phyloP scores from a whole-genome alignment of 139 green algal genomes.

The Cymbomonas tetramitiformis region DNA sequence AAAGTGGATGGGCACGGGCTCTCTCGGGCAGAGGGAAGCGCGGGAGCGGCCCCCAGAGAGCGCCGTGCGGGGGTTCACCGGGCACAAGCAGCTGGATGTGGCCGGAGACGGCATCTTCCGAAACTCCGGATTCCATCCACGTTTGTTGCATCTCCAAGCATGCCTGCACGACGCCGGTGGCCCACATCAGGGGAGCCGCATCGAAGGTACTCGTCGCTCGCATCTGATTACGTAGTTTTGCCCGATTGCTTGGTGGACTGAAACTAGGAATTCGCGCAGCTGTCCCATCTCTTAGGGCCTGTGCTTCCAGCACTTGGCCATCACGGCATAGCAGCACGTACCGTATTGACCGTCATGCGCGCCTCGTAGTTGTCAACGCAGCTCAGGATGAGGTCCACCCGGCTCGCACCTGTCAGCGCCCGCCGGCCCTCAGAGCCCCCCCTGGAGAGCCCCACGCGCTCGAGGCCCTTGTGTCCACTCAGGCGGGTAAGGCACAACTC shows the following conservation, averaged over 20 bases:
- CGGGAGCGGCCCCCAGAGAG: too few species aligned
- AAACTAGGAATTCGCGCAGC: too few species aligned
- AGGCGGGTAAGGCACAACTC: neutral
- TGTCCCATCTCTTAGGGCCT: neutral
- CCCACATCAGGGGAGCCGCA: too few species aligned
- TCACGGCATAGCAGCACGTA: conserved; percentile 43
- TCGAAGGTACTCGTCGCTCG: too few species aligned
- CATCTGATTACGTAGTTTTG: too few species aligned
- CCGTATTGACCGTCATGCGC: conserved; percentile 94
- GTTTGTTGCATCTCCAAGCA: conserved; percentile 82
- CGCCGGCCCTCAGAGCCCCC: neutral
- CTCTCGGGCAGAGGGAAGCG: too few species aligned
- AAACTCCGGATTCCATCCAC: conserved; percentile 92
- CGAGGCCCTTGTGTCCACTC: too few species aligned
- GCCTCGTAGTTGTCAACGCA: conserved; percentile 99
- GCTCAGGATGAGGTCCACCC: conserved; percentile 79
- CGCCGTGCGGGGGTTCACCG: too few species aligned
- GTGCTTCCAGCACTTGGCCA: neutral
- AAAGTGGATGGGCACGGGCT: too few species aligned
- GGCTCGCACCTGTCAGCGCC: conserved; percentile 20
- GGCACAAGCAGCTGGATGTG: conserved; percentile 71
- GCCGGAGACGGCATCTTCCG: conserved; percentile 81
- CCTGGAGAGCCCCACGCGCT: too few species aligned
- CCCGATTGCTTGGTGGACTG: too few species aligned
- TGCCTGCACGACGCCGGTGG: too few species aligned